Percentiles rank a stretch among this genome's conserved stretches.
Conservation (phyloP, 768 basidiomycete species). For the Sarcodon aspratus region DNA sequence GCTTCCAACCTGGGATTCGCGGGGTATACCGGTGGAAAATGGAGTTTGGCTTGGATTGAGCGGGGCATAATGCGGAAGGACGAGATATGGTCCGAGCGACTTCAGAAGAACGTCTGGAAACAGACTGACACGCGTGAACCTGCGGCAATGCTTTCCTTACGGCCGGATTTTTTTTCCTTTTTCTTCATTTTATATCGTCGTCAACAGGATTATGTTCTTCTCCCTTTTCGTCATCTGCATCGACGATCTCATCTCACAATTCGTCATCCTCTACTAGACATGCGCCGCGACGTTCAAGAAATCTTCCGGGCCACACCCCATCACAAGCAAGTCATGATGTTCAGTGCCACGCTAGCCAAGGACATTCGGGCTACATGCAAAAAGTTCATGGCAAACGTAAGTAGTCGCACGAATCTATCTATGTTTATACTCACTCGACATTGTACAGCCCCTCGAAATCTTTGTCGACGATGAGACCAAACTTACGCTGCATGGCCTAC, state of each 20-base stretch:
- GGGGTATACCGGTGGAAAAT: neutral
- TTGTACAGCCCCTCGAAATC: constrained; percentile 85
- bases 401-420: constrained; percentile 18
- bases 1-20: constrained; percentile 24
- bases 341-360: constrained; percentile 95
- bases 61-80: neutral
- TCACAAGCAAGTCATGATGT: constrained; percentile 99
- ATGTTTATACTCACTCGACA: constrained; percentile 1
- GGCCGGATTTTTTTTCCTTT: constrained; percentile 5
- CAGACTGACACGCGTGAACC: neutral
- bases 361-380: constrained; percentile 97
- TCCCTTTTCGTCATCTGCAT: constrained; percentile 9
- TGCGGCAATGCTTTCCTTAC: neutral
- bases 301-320: constrained; percentile 98
- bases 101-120: neutral
- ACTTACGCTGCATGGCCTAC: constrained; percentile 92
- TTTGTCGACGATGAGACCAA: constrained; percentile 99
- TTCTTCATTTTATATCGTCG: constrained; percentile 1
- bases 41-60: neutral
- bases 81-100: neutral
- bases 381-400: constrained; percentile 98
- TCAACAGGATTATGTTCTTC: constrained; percentile 7
- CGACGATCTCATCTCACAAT: constrained; percentile 32
- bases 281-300: constrained; percentile 99
- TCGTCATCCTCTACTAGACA: constrained; percentile 82